A percentile compares a stretch with the other conserved stretches of the same genome.
These are phyloP conservation scores for Iberis pinnata DNA, from an alignment of 345 rosid genomes.

Conservation along the genomic window DNA sequence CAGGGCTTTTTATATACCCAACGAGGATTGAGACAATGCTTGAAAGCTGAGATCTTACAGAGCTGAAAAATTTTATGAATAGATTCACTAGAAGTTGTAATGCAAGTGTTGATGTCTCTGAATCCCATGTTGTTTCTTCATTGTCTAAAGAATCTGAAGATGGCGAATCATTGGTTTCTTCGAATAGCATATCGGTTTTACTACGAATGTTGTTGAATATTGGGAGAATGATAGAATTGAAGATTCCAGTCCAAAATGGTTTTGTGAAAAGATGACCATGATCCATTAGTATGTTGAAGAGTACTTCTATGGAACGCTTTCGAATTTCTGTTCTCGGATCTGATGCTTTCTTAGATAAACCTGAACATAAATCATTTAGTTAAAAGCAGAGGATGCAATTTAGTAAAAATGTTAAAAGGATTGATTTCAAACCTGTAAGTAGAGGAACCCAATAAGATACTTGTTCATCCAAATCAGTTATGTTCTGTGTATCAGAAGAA, in stretches of 20 bases:
- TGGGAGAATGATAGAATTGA: conserved; percentile 53
- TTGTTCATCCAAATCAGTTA: conserved; percentile 58
- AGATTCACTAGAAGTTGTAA: conserved; percentile 68
- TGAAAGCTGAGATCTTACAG: conserved; percentile 55
- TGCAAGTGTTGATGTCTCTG: conserved; percentile 72
- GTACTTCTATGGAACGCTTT: conserved; percentile 78
- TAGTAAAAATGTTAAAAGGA: neutral
- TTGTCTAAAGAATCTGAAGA: conserved; percentile 37
- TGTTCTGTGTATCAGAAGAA: conserved; percentile 33
- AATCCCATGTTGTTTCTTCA: conserved; percentile 67
- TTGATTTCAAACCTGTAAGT: conserved; percentile 57
- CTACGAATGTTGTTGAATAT: conserved; percentile 46
- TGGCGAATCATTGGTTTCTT: conserved; percentile 39
- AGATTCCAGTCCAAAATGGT: conserved; percentile 63
- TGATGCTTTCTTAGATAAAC: conserved; percentile 70
- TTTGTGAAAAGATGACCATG: conserved; percentile 87
- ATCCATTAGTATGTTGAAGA: conserved; percentile 83
- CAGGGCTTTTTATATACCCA: conserved; percentile 60
- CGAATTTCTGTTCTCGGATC: conserved; percentile 72
- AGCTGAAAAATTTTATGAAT: conserved; percentile 47
- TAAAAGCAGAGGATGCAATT: neutral
- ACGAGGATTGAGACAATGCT: conserved; percentile 48
- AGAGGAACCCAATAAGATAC: conserved; percentile 88
- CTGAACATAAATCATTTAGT: conserved; percentile 39
- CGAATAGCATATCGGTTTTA: conserved; percentile 36